Evolutionary conservation across 2,329 filamentous ascomycete genomes (phyloP).

Genomic region (Akanthomyces dipterigenus): DNA sequence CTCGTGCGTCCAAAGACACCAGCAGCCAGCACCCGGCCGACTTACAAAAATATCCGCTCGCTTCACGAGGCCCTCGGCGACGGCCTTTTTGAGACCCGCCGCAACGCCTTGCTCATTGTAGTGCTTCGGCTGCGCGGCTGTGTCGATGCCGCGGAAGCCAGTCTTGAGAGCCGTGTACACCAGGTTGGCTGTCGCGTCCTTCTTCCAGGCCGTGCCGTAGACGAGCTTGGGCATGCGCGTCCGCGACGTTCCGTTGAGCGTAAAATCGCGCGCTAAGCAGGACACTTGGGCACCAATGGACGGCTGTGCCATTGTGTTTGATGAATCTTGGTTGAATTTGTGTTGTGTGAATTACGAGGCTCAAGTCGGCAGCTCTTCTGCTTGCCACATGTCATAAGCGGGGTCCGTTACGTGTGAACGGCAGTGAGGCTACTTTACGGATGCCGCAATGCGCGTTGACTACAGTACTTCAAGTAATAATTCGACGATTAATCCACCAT

Average conservation of each 20-base stretch:
- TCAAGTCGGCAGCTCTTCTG: not conserved
- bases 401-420: not conserved
- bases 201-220: conserved; percentile 87
- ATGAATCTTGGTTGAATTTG: not conserved
- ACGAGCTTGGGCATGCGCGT: conserved; percentile 47
- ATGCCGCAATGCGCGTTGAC: not conserved
- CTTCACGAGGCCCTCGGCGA: conserved; percentile 50
- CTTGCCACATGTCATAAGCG: not conserved
- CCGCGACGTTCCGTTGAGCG: conserved; percentile 22
- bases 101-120: conserved; percentile 69
- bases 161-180: conserved; percentile 61
- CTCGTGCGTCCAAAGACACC: too few relatives aligned
- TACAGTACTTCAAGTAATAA: not conserved
- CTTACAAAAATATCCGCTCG: conserved; percentile 54
- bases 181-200: conserved; percentile 56
- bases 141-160: conserved; percentile 70
- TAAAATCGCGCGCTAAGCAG: conserved; percentile 27
- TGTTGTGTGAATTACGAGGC: not conserved
- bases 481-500: too few relatives aligned
- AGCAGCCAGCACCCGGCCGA: not conserved
- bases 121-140: conserved; percentile 70
- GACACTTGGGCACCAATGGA: conserved; percentile 22
- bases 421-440: not conserved
- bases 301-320: conserved; percentile 15
- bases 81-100: conserved; percentile 55